phyloP scores from a whole-genome alignment of 345 rosid genomes.

The Sisymbrium irio region DNA sequence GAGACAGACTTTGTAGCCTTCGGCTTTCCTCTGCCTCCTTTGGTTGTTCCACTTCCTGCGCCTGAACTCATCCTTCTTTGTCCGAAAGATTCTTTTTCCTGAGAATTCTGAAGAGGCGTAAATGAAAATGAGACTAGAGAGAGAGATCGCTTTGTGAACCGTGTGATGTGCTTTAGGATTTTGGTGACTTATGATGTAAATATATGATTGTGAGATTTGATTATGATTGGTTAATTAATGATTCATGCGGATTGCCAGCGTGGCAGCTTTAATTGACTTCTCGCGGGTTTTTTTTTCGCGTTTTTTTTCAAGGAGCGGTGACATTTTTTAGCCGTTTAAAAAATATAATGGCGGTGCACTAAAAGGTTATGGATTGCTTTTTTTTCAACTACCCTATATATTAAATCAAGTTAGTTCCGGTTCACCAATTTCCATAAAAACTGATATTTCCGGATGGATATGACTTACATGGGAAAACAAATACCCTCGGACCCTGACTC shows the following conservation, averaged over 20 bases:
- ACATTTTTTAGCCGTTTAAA: not conserved
- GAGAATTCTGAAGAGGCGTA: not conserved
- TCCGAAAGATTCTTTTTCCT: not conserved
- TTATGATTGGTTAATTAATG: not conserved
- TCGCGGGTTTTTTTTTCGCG: not conserved
- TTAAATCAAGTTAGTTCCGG: no score
- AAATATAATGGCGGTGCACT: no score
- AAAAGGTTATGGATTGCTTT: no score
- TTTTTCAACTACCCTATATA: no score
- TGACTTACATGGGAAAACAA: no score
- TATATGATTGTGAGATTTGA: not conserved
- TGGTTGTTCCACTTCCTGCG: conserved; percentile 24
- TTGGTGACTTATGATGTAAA: not conserved
- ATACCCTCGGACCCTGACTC: no score
- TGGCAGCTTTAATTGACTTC: not conserved
- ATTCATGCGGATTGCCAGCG: not conserved
- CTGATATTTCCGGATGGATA: no score
- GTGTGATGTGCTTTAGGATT: not conserved
- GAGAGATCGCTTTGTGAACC: not conserved
- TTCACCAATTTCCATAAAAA: no score
- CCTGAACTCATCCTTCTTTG: conserved; percentile 21
- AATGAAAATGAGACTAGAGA: not conserved
- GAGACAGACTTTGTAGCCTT: conserved; percentile 55
- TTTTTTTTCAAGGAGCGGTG: not conserved
- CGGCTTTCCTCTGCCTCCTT: conserved; percentile 45